Evolutionary conservation across 345 rosid species (phyloP), one percentile per base, ranked within the genome.

Genomic region (Eucalyptus pauciflora): DNA sequence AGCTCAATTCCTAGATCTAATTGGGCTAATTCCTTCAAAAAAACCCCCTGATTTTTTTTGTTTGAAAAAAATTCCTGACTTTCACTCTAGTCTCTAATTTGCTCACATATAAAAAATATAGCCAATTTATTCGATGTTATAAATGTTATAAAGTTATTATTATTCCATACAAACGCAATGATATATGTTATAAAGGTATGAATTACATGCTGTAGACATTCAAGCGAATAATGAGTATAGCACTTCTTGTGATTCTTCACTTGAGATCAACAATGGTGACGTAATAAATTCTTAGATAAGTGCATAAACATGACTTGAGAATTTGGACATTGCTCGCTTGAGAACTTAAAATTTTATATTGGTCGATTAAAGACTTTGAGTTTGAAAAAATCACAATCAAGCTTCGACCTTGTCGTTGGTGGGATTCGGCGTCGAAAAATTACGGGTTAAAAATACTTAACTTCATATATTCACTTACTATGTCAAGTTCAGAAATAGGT

Each of bases 401-500:
- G 17, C 10, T n/a, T n/a, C 8, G 2, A 64, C 5, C 76, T n/a
- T 15, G 10, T n/a, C 9, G 3, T 7, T 4, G 41, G 18, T 15
- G 41, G 37, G 33, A 31, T n/a, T 16, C 0, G 2, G 76, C 11
- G 2, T 15, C 5, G 5, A 15, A 64, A 64, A n/a, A 7, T 15
- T 6, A 14, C 2, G 7, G 1, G 20, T 7, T 15, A n/a, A 14
- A n/a, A 64, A 13, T n/a, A n/a, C 17, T 14, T 18, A 7, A 29
- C 7, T 64, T 41, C 14, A 2, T 10, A 5, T 41, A 20, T 13
- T 4, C 8, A 12, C 7, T 12, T 6, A 22, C 15, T 3, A 41
- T 37, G 43, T 1, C 0, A 24, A 2, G 29, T 76, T 76, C 1
- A 0, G 2, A 20, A 41, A 20, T 1, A 25, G 16, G 4, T 11